Conservation (phyloP, 441 rosid species). For the Sinapis alba region DNA sequence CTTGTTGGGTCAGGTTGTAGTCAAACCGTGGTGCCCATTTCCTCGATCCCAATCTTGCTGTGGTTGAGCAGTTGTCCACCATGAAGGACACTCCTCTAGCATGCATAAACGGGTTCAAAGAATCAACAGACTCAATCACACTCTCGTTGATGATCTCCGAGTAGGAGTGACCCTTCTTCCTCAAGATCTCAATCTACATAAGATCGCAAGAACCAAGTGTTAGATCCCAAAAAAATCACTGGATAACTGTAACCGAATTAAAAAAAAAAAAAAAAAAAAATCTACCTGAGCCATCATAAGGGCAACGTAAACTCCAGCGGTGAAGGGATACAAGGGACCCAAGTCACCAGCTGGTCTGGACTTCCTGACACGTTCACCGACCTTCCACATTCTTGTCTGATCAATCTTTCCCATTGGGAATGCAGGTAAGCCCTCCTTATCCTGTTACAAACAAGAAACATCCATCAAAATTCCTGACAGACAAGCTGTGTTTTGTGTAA, state of each 20-base stretch:
- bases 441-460: conserved; percentile 47
- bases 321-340: conserved; percentile 83
- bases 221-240: not conserved
- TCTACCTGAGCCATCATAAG: conserved; percentile 98
- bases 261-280: conserved; percentile 2
- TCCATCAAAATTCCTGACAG: not conserved
- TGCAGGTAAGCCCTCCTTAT: conserved; percentile 88
- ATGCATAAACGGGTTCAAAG: conserved; percentile 93
- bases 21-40: conserved; percentile 97
- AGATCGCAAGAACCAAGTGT: not conserved
- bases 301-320: conserved; percentile 92
- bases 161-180: conserved; percentile 92
- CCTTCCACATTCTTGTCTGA: conserved; percentile 97
- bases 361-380: conserved; percentile 81
- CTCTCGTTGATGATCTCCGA: conserved; percentile 93
- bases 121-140: conserved; percentile 87
- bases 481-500: not conserved
- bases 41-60: conserved; percentile 89
- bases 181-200: conserved; percentile 82
- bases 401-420: conserved; percentile 99
- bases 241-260: not conserved
- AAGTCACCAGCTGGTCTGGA: conserved; percentile 75
- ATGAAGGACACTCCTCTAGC: conserved; percentile 95
- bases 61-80: conserved; percentile 98
- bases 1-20: conserved; percentile 82